A percentile compares a stretch with the other conserved stretches of the same genome.
Conservation (phyloP, 1,284 basidiomycete species). For the Veloporphyrellus conicus region DNA sequence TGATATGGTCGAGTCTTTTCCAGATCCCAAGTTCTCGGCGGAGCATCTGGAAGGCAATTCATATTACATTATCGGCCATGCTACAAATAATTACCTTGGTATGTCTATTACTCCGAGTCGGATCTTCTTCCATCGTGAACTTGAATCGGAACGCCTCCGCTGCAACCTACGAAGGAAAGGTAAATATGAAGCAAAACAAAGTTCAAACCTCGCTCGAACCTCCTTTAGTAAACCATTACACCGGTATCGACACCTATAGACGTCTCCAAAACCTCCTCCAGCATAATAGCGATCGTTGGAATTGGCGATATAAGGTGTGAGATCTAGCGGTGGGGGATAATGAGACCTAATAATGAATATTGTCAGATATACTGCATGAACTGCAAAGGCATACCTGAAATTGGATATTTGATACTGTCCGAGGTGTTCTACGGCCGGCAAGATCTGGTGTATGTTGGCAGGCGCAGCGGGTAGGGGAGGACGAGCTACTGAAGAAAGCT, state of each 20-base stretch:
- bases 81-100: background rate
- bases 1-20: conserved; percentile 6
- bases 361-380: background rate
- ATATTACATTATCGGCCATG: background rate
- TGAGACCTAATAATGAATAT: background rate
- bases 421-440: too few species aligned
- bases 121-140: background rate
- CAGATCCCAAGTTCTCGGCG: conserved; percentile 9
- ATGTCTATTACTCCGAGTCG: background rate
- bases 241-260: conserved; percentile 8
- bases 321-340: background rate
- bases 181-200: background rate
- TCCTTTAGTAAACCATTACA: background rate
- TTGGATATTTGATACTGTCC: too few species aligned
- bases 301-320: conserved; percentile 4
- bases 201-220: background rate
- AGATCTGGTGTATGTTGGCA: too few species aligned
- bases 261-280: background rate
- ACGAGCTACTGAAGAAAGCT: too few species aligned
- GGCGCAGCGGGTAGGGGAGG: too few species aligned
- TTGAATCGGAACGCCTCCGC: conserved; percentile 12
- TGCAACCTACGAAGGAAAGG: conserved; percentile 11
- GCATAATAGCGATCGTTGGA: background rate
- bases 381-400: too few species aligned
- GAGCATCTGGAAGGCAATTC: background rate